Percentiles rank a stretch among this genome's conserved stretches.
Conservation (phyloP, 768 basidiomycete genomes). For the Punctularia strigosozonata region DNA sequence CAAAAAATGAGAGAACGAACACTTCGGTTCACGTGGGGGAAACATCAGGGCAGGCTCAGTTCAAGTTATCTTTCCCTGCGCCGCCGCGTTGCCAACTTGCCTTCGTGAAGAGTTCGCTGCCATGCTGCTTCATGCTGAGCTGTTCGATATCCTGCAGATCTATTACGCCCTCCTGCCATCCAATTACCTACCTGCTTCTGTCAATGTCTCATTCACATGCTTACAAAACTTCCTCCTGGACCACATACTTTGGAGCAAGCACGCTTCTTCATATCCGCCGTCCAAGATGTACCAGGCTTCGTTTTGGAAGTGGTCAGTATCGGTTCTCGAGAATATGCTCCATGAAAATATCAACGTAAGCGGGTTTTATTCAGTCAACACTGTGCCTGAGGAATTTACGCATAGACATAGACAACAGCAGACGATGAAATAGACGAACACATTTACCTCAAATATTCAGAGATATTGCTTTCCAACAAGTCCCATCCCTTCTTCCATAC, state of each 20-base stretch:
- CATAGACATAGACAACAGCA: slow-evolving; percentile 17
- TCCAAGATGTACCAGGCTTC: slow-evolving; percentile 45
- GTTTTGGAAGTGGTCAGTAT: slow-evolving; percentile 70
- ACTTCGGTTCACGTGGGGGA: neutral
- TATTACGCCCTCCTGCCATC: slow-evolving; percentile 43
- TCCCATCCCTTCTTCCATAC: slow-evolving; percentile 33
- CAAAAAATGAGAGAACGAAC: neutral
- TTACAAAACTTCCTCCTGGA: slow-evolving; percentile 46
- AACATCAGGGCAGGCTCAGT: slow-evolving; percentile 5
- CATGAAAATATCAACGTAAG: slow-evolving; percentile 1
- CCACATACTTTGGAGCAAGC: slow-evolving; percentile 35
- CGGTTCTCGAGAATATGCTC: slow-evolving; percentile 34
- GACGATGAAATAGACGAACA: slow-evolving; percentile 52
- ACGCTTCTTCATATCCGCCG: slow-evolving; percentile 49
- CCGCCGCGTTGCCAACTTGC: neutral
- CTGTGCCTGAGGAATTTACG: neutral
- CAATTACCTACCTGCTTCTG: slow-evolving; percentile 29
- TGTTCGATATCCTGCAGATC: slow-evolving; percentile 34
- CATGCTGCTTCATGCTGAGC: slow-evolving; percentile 1
- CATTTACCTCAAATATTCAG: slow-evolving; percentile 56
- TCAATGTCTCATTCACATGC: slow-evolving; percentile 19
- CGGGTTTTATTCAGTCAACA: neutral
- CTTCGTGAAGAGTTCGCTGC: neutral
- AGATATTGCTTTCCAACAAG: too few species aligned
- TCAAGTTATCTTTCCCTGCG: neutral